These are phyloP conservation scores for Huntiella savannae DNA, from an alignment of 2,329 filamentous ascomycete genomes.

Conservation along the genomic window DNA sequence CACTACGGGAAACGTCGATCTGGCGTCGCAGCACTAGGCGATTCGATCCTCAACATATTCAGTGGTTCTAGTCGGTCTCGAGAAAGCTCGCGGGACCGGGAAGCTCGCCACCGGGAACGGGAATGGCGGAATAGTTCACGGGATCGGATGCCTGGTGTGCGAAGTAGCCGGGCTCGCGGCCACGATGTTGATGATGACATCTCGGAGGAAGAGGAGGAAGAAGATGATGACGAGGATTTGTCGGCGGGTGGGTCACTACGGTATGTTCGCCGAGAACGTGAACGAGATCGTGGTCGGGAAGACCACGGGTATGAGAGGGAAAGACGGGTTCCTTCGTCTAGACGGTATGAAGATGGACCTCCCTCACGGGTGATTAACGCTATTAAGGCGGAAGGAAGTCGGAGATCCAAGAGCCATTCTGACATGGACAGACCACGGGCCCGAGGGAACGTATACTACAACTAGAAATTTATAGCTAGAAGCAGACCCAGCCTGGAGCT, in stretches of 20 bases:
- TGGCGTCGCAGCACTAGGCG: not conserved
- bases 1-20: slow-evolving; percentile 3
- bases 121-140: slow-evolving; percentile 2
- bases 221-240: slow-evolving; percentile 1
- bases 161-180: too few species aligned
- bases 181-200: slow-evolving; percentile 2
- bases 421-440: slow-evolving; percentile 27
- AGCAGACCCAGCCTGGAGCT: not conserved
- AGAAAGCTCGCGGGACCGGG: slow-evolving; percentile 5
- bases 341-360: slow-evolving; percentile 3
- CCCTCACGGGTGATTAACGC: not conserved
- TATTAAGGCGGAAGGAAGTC: not conserved
- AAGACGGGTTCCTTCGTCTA: not conserved
- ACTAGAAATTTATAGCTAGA: not conserved
- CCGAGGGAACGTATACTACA: slow-evolving; percentile 12
- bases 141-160: not conserved
- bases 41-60: slow-evolving; percentile 6
- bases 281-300: slow-evolving; percentile 4
- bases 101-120: slow-evolving; percentile 4
- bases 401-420: slow-evolving; percentile 29
- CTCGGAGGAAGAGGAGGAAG: slow-evolving; percentile 1
- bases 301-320: slow-evolving; percentile 7
- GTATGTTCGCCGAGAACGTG: not conserved
- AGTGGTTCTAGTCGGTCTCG: not conserved
- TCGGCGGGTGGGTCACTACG: not conserved